These are phyloP conservation scores for Metarhizium anisopliae DNA, from an alignment of 2,329 filamentous ascomycete genomes.

Conservation along the genomic window DNA sequence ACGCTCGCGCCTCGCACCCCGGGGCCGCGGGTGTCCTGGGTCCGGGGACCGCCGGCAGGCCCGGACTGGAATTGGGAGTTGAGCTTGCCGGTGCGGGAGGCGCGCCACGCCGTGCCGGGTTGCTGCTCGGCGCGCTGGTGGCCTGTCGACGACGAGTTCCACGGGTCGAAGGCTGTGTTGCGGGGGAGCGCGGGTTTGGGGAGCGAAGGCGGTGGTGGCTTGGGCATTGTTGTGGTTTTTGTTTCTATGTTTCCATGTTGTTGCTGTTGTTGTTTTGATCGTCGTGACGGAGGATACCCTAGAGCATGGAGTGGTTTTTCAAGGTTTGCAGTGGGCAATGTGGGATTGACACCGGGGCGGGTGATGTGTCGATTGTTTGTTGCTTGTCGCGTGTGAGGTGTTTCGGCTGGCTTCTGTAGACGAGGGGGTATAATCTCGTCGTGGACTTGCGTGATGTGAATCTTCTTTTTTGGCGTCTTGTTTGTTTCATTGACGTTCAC, in stretches of 20 bases:
- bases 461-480: too few relatives aligned
- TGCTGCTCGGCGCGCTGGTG: constrained; percentile 69
- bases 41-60: constrained; percentile 10
- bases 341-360: too few relatives aligned
- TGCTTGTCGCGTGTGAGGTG: too few relatives aligned
- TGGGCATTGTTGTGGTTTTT: not conserved
- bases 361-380: too few relatives aligned
- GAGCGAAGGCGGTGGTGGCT: constrained; percentile 7
- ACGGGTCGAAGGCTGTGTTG: constrained; percentile 50
- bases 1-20: constrained; percentile 27
- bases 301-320: not conserved
- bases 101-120: constrained; percentile 59
- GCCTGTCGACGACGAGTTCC: constrained; percentile 66
- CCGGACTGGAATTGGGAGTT: constrained; percentile 56
- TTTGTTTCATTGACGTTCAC: too few relatives aligned
- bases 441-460: too few relatives aligned
- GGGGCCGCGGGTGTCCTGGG: too few relatives aligned
- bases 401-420: too few relatives aligned
- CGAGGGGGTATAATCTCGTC: too few relatives aligned
- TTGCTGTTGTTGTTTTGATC: not conserved
- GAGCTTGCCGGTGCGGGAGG: constrained; percentile 60
- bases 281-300: not conserved
- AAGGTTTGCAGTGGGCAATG: not conserved
- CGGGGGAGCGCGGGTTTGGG: constrained; percentile 31
- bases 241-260: not conserved